Evolutionary conservation across 257 asterid species (phyloP), one percentile per base, ranked within the genome.

Genomic region (Nicotiana knightiana): DNA sequence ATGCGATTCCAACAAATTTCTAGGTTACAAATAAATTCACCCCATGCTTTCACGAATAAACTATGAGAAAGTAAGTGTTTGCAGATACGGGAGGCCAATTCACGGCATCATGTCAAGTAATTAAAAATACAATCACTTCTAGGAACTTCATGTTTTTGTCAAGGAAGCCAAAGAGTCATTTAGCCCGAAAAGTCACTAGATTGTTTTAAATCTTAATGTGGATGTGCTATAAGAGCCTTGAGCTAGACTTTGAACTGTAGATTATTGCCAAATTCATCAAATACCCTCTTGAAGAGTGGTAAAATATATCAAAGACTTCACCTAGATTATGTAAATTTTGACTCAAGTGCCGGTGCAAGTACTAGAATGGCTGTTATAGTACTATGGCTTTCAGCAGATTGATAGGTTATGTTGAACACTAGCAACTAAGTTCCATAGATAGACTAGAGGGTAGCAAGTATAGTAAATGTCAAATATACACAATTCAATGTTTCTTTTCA

Each of bases 81-180:
- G 39, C 79, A 73, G 51, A 48, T 73, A 48, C 26, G 43, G 26
- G 61, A 12, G 24, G 39, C n/a, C 51, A 73, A 24, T 48, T 48
- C 59, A 70, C 21, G 13, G 13, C 62, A 15, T 73, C 43, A 43
- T 43, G 51, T 43, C 12, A 43, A 43, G 51, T 43, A 43, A 43
- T 73, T 48, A 48, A 73, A 73, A 48, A 37, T 46, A 24, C 24
- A 48, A 71, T 71, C 62, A 73, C 59, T 73, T 73, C 43, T 24
- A 73, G 26, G 62, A 73, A 73, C 79, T 48, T 73, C 24, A 24
- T 13, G 79, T 46, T 73, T 43, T 73, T 73, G 61, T 53, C 79
- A 6, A 73, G 79, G 62, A 73, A 4, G 24, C 62, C 8, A 46
- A 26, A 46, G 79, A 73, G 62, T 48, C 79, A 48, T 48, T 73